Percentiles rank a stretch among this genome's conserved stretches.
phyloP scores from a whole-genome alignment of 495 filamentous ascomycete genomes.

The Hamigera avellanea region DNA sequence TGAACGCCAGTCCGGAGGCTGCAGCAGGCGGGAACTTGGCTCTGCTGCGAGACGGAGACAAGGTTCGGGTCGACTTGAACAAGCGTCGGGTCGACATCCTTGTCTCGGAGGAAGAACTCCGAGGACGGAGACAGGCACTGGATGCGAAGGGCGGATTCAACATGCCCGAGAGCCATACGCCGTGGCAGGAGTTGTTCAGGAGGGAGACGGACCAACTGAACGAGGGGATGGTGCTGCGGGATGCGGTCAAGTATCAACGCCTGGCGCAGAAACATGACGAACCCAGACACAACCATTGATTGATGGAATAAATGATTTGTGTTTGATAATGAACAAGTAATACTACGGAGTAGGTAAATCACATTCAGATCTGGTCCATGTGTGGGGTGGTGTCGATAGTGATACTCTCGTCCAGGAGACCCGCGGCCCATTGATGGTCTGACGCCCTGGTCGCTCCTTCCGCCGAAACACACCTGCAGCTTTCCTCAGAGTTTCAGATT shows the following conservation, averaged over 20 bases:
- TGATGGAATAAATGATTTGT: too few species aligned
- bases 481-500: too few species aligned
- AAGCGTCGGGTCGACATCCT: slow-evolving; percentile 42
- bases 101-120: slow-evolving; percentile 50
- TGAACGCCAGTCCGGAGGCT: slow-evolving; percentile 47
- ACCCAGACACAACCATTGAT: slow-evolving; percentile 42
- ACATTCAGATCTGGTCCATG: too few species aligned
- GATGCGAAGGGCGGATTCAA: slow-evolving; percentile 22
- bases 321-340: background rate
- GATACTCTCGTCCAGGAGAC: too few species aligned
- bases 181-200: slow-evolving; percentile 42
- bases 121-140: slow-evolving; percentile 43
- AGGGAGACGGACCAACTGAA: slow-evolving; percentile 37
- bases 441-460: too few species aligned
- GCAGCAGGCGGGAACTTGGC: slow-evolving; percentile 49
- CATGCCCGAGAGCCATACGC: slow-evolving; percentile 29
- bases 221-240: slow-evolving; percentile 40
- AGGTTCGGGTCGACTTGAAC: slow-evolving; percentile 42
- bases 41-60: slow-evolving; percentile 41
- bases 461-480: too few species aligned
- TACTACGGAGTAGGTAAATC: too few species aligned
- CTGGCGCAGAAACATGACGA: slow-evolving; percentile 33
- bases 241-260: slow-evolving; percentile 40
- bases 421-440: too few species aligned
- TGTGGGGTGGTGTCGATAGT: too few species aligned